These are phyloP conservation scores for Chenopodium quinoa DNA, from an alignment of 148 eudicot species.

Conservation along the genomic window DNA sequence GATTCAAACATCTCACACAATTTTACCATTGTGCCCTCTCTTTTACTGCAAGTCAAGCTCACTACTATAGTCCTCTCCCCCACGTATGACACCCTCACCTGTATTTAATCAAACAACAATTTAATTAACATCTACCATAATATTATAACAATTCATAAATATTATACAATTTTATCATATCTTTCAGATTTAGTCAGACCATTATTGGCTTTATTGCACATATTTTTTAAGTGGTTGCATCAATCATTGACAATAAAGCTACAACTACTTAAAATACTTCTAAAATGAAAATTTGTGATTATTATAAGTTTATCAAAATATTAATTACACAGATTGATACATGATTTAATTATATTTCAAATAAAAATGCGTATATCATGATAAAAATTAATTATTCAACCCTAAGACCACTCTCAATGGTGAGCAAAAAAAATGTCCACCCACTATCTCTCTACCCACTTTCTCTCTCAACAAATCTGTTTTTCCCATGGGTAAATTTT, in stretches of 20 bases:
- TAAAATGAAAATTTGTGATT: too few species aligned
- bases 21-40: conserved; percentile 62
- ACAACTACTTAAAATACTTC: conserved; percentile 11
- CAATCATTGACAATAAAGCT: conserved; percentile 23
- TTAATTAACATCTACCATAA: neutral
- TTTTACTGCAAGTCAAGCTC: conserved; percentile 63
- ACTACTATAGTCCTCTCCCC: conserved; percentile 70
- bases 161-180: neutral
- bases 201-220: neutral
- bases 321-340: too few species aligned
- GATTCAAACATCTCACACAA: conserved; percentile 72
- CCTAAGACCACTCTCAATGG: too few species aligned
- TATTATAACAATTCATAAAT: neutral
- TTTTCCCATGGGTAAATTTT: too few species aligned
- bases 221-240: neutral
- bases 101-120: conserved; percentile 17
- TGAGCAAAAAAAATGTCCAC: too few species aligned
- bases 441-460: too few species aligned
- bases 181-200: neutral
- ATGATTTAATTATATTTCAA: too few species aligned
- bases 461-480: too few species aligned
- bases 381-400: neutral
- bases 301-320: too few species aligned
- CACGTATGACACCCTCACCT: conserved; percentile 66
- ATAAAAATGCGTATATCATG: too few species aligned